Evolutionary conservation across 1,139 yeast species (phyloP).

Genomic region (Pichia sp.): DNA sequence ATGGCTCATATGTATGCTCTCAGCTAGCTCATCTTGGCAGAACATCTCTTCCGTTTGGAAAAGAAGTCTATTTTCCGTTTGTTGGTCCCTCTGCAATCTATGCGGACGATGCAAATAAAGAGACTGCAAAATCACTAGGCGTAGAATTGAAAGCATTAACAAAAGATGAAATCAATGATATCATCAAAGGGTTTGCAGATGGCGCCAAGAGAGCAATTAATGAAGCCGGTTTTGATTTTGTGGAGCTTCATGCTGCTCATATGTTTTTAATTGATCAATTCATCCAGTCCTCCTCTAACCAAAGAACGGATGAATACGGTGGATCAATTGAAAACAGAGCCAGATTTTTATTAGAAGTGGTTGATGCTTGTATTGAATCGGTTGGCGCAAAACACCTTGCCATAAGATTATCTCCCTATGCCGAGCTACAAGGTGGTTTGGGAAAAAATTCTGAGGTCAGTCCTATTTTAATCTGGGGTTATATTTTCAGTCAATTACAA

Average conservation of each 20-base stretch:
- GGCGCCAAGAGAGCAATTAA: slow-evolving; percentile 46
- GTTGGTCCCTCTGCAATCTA: slow-evolving; percentile 46
- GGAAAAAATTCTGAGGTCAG: slow-evolving; percentile 35
- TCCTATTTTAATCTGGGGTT: slow-evolving; percentile 39
- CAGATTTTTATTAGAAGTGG: slow-evolving; percentile 35
- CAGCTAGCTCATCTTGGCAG: slow-evolving; percentile 66
- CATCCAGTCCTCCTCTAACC: slow-evolving; percentile 36
- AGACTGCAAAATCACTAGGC: slow-evolving; percentile 33
- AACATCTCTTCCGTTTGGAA: slow-evolving; percentile 42
- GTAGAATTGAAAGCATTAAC: slow-evolving; percentile 38
- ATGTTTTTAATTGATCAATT: slow-evolving; percentile 45
- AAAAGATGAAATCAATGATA: slow-evolving; percentile 34
- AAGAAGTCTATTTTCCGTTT: slow-evolving; percentile 35
- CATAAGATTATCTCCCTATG: slow-evolving; percentile 56
- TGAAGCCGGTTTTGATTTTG: slow-evolving; percentile 45
- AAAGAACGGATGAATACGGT: slow-evolving; percentile 51
- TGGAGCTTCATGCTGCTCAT: slow-evolving; percentile 51
- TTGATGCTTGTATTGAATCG: slow-evolving; percentile 35
- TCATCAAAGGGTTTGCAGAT: slow-evolving; percentile 38
- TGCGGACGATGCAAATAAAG: slow-evolving; percentile 34
- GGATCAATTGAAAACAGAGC: slow-evolving; percentile 44
- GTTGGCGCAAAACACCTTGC: slow-evolving; percentile 40
- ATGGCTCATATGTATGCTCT: slow-evolving; percentile 45
- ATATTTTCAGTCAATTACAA: slow-evolving; percentile 38
- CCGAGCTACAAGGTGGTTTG: slow-evolving; percentile 37